Percentiles rank a stretch among this genome's conserved stretches.
phyloP scores from a whole-genome alignment of 2,329 filamentous ascomycete species.

The Paracoccidioides lutzii region DNA sequence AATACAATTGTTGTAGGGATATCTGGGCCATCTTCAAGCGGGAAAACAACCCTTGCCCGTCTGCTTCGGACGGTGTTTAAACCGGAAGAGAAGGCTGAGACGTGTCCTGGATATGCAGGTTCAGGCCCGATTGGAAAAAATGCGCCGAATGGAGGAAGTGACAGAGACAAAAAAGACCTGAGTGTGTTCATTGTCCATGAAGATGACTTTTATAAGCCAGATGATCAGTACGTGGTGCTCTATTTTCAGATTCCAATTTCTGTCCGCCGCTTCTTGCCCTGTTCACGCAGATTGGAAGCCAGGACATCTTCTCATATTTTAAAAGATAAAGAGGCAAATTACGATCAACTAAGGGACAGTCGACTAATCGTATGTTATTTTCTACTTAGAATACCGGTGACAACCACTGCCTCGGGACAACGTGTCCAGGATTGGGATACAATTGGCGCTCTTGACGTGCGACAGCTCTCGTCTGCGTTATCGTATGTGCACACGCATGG shows the following conservation, averaged over 20 bases:
- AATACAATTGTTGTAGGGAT: conserved; percentile 45
- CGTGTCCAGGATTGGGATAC: conserved; percentile 86
- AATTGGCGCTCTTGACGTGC: conserved; percentile 60
- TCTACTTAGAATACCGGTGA: conserved; percentile 29
- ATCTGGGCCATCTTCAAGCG: conserved; percentile 81
- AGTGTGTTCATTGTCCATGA: conserved; percentile 68
- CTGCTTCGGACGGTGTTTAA: conserved; percentile 73
- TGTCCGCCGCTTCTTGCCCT: not conserved
- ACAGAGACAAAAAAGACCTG: conserved; percentile 10
- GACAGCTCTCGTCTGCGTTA: conserved; percentile 54
- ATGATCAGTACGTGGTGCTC: conserved; percentile 46
- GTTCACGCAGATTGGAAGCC: not conserved
- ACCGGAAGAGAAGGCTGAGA: not conserved
- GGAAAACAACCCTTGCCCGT: conserved; percentile 86
- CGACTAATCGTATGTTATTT: not conserved
- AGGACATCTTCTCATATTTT: not conserved
- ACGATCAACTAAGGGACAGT: not conserved
- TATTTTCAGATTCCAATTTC: not conserved
- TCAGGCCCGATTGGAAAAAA: not conserved
- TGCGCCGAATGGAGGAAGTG: not conserved
- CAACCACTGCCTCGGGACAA: conserved; percentile 36
- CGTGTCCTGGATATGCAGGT: not conserved
- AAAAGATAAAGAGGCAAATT: not conserved
- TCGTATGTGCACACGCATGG: conserved; percentile 58
- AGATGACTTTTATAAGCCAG: conserved; percentile 87